These are phyloP conservation scores for Angomonas deanei DNA, from an alignment of 208 protist species.

Conservation along the genomic window DNA sequence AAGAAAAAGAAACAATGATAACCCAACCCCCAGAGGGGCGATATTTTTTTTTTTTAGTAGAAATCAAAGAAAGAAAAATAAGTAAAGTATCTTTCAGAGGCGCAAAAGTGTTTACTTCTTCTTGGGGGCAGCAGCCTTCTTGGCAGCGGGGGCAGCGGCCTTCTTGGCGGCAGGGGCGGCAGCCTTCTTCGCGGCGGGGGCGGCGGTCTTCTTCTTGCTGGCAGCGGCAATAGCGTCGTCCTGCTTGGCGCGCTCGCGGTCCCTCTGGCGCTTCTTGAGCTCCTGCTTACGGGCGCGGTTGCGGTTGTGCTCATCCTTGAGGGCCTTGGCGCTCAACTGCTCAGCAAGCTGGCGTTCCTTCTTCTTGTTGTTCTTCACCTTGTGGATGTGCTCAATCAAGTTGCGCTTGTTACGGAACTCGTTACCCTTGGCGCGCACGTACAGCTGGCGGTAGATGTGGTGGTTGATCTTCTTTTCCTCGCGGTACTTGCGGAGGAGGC, in stretches of 20 bases:
- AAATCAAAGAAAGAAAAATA: no score
- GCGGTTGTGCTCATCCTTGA: constrained; percentile 37
- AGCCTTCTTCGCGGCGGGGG: no score
- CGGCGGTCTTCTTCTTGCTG: no score
- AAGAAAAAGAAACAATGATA: no score
- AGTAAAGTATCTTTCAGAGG: background rate
- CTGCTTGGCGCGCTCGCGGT: constrained; percentile 26
- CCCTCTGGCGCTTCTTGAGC: constrained; percentile 37
- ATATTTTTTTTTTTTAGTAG: no score
- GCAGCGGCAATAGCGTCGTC: constrained; percentile 23
- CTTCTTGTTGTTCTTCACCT: constrained; percentile 90
- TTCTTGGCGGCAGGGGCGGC: no score
- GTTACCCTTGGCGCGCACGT: constrained; percentile 98
- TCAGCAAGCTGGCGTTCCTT: constrained; percentile 88
- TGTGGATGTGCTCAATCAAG: constrained; percentile 98
- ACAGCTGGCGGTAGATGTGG: constrained; percentile 96
- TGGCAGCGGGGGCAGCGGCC: no score
- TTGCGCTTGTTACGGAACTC: constrained; percentile 99
- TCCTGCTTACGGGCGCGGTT: constrained; percentile 32
- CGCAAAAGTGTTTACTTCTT: background rate
- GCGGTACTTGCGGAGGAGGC: constrained; percentile 97
- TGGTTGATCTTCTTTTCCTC: constrained; percentile 97
- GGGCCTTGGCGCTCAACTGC: constrained; percentile 32
- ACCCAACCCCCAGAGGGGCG: no score
- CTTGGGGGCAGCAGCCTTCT: no score